Evolutionary conservation across 2,329 filamentous ascomycete species (phyloP).

Genomic region (Aureobasidium melanogenum): DNA sequence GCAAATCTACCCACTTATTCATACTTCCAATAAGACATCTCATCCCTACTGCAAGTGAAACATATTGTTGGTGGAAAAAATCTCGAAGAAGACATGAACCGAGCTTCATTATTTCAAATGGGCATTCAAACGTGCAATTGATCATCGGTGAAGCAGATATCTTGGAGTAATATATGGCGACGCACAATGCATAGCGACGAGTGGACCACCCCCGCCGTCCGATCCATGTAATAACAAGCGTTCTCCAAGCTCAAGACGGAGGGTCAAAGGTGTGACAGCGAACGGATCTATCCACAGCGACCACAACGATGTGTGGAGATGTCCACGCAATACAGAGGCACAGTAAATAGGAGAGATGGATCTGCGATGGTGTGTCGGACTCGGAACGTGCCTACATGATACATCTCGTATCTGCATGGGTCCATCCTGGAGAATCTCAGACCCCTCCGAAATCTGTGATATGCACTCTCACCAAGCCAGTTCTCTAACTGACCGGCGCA

Average conservation of each 20-base stretch:
- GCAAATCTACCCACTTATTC: neutral
- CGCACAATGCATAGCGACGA: neutral
- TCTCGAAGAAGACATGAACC: neutral
- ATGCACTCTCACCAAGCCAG: neutral
- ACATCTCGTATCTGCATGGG: conserved; percentile 1
- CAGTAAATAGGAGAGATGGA: neutral
- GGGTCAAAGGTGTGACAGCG: neutral
- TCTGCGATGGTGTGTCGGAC: neutral
- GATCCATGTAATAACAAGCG: neutral
- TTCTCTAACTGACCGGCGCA: neutral
- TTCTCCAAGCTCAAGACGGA: conserved; percentile 1
- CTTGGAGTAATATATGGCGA: neutral
- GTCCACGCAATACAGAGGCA: neutral
- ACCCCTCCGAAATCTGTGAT: neutral
- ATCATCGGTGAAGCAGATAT: neutral
- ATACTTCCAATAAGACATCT: neutral
- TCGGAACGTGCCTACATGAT: conserved; percentile 5
- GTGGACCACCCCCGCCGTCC: neutral
- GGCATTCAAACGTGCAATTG: neutral
- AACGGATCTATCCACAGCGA: conserved; percentile 5
- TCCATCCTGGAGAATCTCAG: neutral
- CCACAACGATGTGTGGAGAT: neutral
- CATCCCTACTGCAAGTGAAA: neutral
- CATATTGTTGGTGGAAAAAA: neutral
- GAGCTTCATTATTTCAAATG: neutral